Evolutionary conservation across 345 rosid species (phyloP).

Genomic region (Microthlaspi erraticum): DNA sequence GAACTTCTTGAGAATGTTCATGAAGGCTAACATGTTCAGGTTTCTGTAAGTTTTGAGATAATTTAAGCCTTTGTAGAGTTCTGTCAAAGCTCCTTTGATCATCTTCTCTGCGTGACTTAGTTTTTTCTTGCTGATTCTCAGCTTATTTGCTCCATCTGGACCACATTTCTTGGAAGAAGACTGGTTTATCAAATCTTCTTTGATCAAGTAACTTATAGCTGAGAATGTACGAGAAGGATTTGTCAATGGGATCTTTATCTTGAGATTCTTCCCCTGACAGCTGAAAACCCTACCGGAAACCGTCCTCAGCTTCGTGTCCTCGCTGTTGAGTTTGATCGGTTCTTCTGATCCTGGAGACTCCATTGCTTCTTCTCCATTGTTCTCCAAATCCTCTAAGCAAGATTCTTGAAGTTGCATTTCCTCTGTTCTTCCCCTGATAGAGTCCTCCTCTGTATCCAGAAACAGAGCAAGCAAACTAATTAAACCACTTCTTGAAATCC

Average conservation of each 20-base stretch:
- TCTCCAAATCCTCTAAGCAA: slow-evolving; percentile 52
- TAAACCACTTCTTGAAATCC: slow-evolving; percentile 14
- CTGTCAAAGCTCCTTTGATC: slow-evolving; percentile 80
- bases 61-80: slow-evolving; percentile 86
- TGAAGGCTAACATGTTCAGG: slow-evolving; percentile 95
- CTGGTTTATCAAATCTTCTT: slow-evolving; percentile 75
- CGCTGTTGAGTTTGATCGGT: slow-evolving; percentile 49
- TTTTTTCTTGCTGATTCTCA: slow-evolving; percentile 78
- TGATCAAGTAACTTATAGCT: slow-evolving; percentile 72
- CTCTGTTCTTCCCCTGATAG: slow-evolving; percentile 61
- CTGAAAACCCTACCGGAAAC: slow-evolving; percentile 60
- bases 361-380: slow-evolving; percentile 41
- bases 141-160: slow-evolving; percentile 63
- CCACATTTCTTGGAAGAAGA: slow-evolving; percentile 66
- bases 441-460: slow-evolving; percentile 67
- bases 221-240: slow-evolving; percentile 85
- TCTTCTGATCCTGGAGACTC: slow-evolving; percentile 59
- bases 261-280: slow-evolving; percentile 80
- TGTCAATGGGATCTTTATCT: slow-evolving; percentile 84
- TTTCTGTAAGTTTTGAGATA: slow-evolving; percentile 95
- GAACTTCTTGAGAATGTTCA: slow-evolving; percentile 93
- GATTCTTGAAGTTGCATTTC: slow-evolving; percentile 56
- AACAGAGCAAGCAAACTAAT: slow-evolving; percentile 13
- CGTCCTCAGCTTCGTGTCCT: slow-evolving; percentile 53
- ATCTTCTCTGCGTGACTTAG: slow-evolving; percentile 89